Conservation (phyloP, 2,329 filamentous ascomycete genomes). For the Stachybotrys elegans region DNA sequence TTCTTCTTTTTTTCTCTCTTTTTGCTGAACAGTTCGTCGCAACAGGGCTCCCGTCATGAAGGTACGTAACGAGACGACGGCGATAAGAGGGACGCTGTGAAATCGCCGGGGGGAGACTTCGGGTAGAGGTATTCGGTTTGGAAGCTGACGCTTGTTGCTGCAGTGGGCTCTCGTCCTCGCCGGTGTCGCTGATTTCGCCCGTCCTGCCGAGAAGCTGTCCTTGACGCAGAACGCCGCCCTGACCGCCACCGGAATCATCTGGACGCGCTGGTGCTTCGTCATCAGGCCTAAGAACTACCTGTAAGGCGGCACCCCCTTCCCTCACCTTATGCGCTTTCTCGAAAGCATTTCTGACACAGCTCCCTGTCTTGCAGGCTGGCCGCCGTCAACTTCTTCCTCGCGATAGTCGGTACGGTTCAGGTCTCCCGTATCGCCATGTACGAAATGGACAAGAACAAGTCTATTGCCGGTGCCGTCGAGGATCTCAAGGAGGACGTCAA, state of each 20-base stretch:
- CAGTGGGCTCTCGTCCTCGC: constrained; percentile 91
- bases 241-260: constrained; percentile 88
- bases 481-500: constrained; percentile 37
- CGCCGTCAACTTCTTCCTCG: constrained; percentile 97
- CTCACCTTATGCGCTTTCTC: neutral
- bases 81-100: too few relatives aligned
- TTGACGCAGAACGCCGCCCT: constrained; percentile 88
- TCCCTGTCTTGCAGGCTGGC: constrained; percentile 60
- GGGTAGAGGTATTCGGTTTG: neutral
- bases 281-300: constrained; percentile 92
- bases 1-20: neutral
- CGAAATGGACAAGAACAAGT: constrained; percentile 55
- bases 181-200: constrained; percentile 84
- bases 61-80: constrained; percentile 25
- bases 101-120: too few relatives aligned
- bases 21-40: constrained; percentile 15
- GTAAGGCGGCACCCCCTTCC: constrained; percentile 39
- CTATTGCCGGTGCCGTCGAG: constrained; percentile 26
- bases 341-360: constrained; percentile 6
- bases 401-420: constrained; percentile 79
- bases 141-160: constrained; percentile 10
- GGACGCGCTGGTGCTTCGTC: constrained; percentile 98
- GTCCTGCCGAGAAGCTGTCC: constrained; percentile 88
- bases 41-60: constrained; percentile 89
- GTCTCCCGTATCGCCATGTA: constrained; percentile 69